These are phyloP conservation scores for Naganishia antarctica DNA, from an alignment of 768 basidiomycete species.

Conservation along the genomic window DNA sequence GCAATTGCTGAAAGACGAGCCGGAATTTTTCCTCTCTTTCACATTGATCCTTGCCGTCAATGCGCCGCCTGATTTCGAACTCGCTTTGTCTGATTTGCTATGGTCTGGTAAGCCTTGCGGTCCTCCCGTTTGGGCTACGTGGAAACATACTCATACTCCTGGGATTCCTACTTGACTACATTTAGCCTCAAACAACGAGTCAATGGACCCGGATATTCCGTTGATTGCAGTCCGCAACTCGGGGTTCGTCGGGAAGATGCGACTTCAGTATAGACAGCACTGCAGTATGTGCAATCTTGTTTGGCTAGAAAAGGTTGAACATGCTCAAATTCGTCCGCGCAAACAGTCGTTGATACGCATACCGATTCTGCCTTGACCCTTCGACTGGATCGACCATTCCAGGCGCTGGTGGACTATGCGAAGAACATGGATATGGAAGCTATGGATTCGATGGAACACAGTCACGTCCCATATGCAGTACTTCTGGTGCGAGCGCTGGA, in stretches of 20 bases:
- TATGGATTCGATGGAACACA: constrained; percentile 84
- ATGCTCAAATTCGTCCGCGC: too few species aligned
- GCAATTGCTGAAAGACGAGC: constrained; percentile 58
- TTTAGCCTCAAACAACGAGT: constrained; percentile 53
- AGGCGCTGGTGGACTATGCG: constrained; percentile 69
- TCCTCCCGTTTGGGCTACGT: too few species aligned
- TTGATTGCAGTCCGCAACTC: constrained; percentile 75
- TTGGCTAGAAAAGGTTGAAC: neutral
- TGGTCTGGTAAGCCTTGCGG: constrained; percentile 54
- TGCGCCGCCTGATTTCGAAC: constrained; percentile 58
- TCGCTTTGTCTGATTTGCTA: constrained; percentile 61
- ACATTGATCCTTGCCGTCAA: constrained; percentile 83
- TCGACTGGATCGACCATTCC: constrained; percentile 84
- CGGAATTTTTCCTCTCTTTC: constrained; percentile 60
- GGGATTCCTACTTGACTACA: neutral
- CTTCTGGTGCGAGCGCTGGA: constrained; percentile 78
- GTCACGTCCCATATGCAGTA: constrained; percentile 82
- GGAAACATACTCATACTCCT: too few species aligned
- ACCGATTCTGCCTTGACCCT: constrained; percentile 63
- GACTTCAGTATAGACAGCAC: constrained; percentile 83
- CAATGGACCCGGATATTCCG: constrained; percentile 52
- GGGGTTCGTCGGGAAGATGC: constrained; percentile 85
- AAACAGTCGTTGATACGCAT: constrained; percentile 78
- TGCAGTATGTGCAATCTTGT: constrained; percentile 56
- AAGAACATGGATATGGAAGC: constrained; percentile 64